A percentile compares a stretch with the other conserved stretches of the same genome.
phyloP scores from a whole-genome alignment of 345 rosid species.

The Fremontodendron californicum region DNA sequence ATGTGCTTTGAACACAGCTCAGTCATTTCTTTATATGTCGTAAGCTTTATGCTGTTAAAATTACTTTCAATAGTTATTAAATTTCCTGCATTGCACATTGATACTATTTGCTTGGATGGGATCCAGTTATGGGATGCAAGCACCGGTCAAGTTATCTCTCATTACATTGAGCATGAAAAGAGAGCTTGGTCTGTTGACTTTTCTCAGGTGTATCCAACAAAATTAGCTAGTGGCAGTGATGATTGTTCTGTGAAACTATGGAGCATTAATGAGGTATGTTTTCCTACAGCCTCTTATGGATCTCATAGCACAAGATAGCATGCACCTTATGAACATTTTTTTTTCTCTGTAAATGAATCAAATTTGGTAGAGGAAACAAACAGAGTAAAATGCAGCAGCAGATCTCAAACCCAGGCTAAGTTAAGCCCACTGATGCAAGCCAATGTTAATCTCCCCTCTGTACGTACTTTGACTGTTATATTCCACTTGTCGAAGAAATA shows the following conservation, averaged over 20 bases:
- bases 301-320: background rate
- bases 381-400: background rate
- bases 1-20: background rate
- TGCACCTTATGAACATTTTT: background rate
- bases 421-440: background rate
- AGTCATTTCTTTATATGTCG: background rate
- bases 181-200: constrained; percentile 99
- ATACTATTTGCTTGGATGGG: constrained; percentile 30
- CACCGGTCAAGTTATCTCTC: constrained; percentile 77
- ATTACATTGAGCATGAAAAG: constrained; percentile 78
- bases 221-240: constrained; percentile 97
- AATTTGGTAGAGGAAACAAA: background rate
- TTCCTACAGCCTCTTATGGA: constrained; percentile 2
- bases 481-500: background rate
- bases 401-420: background rate
- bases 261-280: constrained; percentile 81
- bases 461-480: background rate
- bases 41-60: background rate
- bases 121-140: constrained; percentile 92
- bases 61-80: background rate
- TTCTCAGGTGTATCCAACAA: constrained; percentile 76
- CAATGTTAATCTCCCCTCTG: background rate
- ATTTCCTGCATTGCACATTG: background rate
- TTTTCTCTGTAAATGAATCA: background rate
- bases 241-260: constrained; percentile 96